Base-by-base conservation (phyloP, 2,329 filamentous ascomycete species). In the Aspergillus unguis region DNA sequence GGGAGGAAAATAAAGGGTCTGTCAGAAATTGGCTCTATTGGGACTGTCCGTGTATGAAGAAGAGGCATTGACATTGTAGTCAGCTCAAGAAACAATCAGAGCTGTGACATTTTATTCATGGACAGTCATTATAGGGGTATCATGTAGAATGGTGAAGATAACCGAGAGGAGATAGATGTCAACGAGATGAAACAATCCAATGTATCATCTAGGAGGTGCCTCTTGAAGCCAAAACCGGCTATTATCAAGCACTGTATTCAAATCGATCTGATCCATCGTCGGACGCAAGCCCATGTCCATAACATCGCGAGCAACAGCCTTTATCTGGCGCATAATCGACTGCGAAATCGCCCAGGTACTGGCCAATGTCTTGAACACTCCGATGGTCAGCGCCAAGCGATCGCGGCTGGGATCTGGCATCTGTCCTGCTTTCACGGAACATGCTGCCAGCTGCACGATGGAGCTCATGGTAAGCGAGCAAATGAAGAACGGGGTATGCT, bases 401-500 rank as follows among this genome's bases (percentile, higher is more conserved):
- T 90, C 88, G 79, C 76, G 61, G 56, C 72, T 78, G 1, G 77
- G 74, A 43, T 85, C 77, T 49, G 81, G 82, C 65, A 82, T 82
- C 23, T 85, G 76, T 10, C 69, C 48, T 77, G 85, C 65, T 44
- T 73, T 75, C 62, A 77, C 76, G 5, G 82, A 84, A 83, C 90
- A 95, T 57, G 88, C 88, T 50, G 86, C 89, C 26, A 95, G 78
- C 63, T 94, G 88, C 3, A 92, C 87, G 61, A 92, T 87, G 5
- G 88, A 89, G 17, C 86, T 87, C 48, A 92, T 76, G 1, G 88
- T 88, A 45, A 94, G 77, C 36, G 88, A 85, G 65, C 89, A 94
- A 32, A 86, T 88, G 73, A 94, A 91, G 71, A 92, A 92, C 53
- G 90, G 89, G 0, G 85, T 91, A 71, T 95, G 90, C 31, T 83